Base-by-base conservation (phyloP, 2,329 filamentous ascomycete genomes). In the Ilyonectria sp. region DNA sequence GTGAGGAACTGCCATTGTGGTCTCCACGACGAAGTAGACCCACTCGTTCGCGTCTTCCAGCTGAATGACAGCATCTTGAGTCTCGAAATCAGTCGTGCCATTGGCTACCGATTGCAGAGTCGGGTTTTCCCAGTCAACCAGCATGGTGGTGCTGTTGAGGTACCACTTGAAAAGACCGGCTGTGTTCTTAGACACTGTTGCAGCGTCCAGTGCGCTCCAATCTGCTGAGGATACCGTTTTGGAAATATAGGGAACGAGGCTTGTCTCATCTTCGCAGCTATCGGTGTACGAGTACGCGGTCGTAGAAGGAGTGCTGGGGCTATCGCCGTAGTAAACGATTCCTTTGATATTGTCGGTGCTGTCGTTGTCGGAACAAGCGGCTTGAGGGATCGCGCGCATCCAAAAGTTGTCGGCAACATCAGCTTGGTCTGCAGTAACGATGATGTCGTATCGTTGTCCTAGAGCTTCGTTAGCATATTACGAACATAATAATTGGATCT, bases 371-470 rank as follows among this genome's bases (percentile, higher is more conserved):
- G 79, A 81, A 70, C 86, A 88, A 2, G 77, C 76, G 0, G 69
- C 57, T 68, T 86, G 81, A 0, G 82, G 83, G 6, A 82, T 80
- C 3, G 83, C 82, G 0, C 86, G 80, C 63, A 89, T 79, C 85
- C 85, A 87, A 73, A 86, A 87, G 71, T 81, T 76, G 54, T 77
- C 62, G 10, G 71, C 70, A 1, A 71, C 65, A 49, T 81, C 78
- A 4, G 53, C 54, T 50, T 72, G 65, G 60, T 84, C 74, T 4
- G 83, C 84, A 10, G 77, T 78, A 10, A 87, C 79, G 33, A 87
- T 76, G 4, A 87, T 70, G 68, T 86, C 84, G 70, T 84, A 84
- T 4, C 85, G 80, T 69, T 83, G 81, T 4, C 79, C 87, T 83
- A 35, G 79, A 83, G 15, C 79, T 79, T 33, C 3, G 83, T 26